Base-by-base conservation (phyloP, 1,284 basidiomycete species). In the Cronartium quercuum region DNA sequence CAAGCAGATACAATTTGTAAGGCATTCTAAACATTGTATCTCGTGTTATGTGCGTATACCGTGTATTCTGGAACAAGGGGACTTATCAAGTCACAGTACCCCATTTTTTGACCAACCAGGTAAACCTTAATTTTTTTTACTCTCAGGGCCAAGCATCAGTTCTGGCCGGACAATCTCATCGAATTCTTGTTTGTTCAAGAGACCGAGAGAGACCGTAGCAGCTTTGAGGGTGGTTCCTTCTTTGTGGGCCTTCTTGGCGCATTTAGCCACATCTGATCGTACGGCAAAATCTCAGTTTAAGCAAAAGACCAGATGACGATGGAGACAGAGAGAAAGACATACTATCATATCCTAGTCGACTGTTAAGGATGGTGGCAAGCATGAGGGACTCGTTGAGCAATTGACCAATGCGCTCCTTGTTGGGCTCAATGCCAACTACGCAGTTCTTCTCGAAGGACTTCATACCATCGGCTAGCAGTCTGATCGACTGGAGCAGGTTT, bases 171-270 rank as follows among this genome's bases (percentile, higher is more conserved):
- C 96, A 83, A 93, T 92, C 82, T 88, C 85, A 84, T 98, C 94
- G 83, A 98, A 99, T 82, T 97, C 92, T 82, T 96, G 92, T 2
- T 88, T 85, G 0, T 90, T 90, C 80, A 98, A 83, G 83, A 92
- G 88, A 76, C 92, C 92, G 55, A 97, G 87, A 37, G 88, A 84
- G 42, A 98, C 89, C 6, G 94, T 94, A 57, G 95, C 92, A 84
- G 94, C 91, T 85, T 96, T 96, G 81, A 98, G 82, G 66, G 95
- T 98, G 65, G 90, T 91, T 34, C 94, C 96, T 83, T 98, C 94
- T 83, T 91, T 94, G 86, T 98, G 96, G 15, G 96, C 96, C 84
- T 98, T 98, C 87, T 99, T 99, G 55, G 96, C 96, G 78, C 92
- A 94, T 83, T 92, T 94, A 67, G 96, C 96, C 60, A 98, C 95